phyloP scores from a whole-genome alignment of 2,329 filamentous ascomycete species.

The Aspergillus quadrilineatus region DNA sequence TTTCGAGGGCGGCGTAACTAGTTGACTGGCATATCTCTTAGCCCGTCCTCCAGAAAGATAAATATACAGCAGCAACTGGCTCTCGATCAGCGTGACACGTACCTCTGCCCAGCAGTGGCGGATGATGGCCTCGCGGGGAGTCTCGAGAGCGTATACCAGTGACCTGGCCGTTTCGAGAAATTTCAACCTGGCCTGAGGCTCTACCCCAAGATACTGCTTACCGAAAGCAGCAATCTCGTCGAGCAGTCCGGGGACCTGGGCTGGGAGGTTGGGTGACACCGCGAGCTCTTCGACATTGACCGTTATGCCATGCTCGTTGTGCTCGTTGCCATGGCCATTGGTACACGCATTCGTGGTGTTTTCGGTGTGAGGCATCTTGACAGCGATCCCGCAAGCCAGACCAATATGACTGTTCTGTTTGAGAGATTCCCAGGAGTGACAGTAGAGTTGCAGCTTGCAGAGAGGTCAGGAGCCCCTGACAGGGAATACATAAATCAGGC shows the following conservation, averaged over 20 bases:
- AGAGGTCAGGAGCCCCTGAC: not conserved
- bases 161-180: constrained; percentile 19
- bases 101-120: constrained; percentile 48
- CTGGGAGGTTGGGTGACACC: not conserved
- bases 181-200: constrained; percentile 8
- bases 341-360: not conserved
- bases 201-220: not conserved
- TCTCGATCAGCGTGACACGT: not conserved
- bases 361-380: not conserved
- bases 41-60: no score
- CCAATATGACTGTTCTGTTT: not conserved
- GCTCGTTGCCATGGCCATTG: not conserved
- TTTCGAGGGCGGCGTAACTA: constrained; percentile 25
- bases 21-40: constrained; percentile 10
- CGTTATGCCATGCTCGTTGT: not conserved
- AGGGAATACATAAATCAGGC: not conserved
- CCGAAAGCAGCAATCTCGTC: constrained; percentile 12
- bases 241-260: constrained; percentile 6
- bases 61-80: no score
- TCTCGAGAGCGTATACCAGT: constrained; percentile 38
- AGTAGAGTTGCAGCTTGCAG: not conserved
- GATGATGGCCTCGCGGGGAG: constrained; percentile 51
- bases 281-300: not conserved
- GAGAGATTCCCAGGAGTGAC: not conserved
- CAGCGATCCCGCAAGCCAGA: not conserved